Conservation (phyloP, 495 filamentous ascomycete species). For the Hypoxylon cercidicola region DNA sequence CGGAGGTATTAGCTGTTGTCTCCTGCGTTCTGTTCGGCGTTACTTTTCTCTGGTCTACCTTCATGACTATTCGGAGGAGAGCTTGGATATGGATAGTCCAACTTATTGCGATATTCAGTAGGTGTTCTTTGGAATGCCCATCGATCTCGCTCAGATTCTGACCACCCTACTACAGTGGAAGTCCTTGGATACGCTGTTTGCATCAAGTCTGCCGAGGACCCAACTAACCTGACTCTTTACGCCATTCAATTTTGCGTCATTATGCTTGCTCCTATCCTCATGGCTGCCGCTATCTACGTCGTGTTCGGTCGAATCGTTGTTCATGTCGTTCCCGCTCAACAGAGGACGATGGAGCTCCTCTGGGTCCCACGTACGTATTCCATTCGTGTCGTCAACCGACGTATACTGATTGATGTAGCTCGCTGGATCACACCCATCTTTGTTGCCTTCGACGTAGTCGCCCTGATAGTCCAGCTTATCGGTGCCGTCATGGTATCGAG, state of each 20-base stretch:
- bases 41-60: slow-evolving; percentile 48
- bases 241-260: slow-evolving; percentile 49
- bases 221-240: slow-evolving; percentile 45
- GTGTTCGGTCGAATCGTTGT: slow-evolving; percentile 55
- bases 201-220: slow-evolving; percentile 49
- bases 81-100: slow-evolving; percentile 60
- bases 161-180: slow-evolving; percentile 51
- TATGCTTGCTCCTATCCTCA: slow-evolving; percentile 51
- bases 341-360: slow-evolving; percentile 52
- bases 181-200: slow-evolving; percentile 57
- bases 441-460: slow-evolving; percentile 49
- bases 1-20: slow-evolving; percentile 43
- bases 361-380: slow-evolving; percentile 56
- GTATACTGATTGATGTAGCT: slow-evolving; percentile 32
- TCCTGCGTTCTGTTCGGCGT: slow-evolving; percentile 44
- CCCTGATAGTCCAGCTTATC: slow-evolving; percentile 49
- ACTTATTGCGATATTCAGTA: slow-evolving; percentile 57
- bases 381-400: not conserved
- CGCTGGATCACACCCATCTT: slow-evolving; percentile 57
- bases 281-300: slow-evolving; percentile 53
- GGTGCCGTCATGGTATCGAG: slow-evolving; percentile 54
- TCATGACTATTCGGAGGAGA: slow-evolving; percentile 55
- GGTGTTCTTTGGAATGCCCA: slow-evolving; percentile 13
- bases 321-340: slow-evolving; percentile 53
- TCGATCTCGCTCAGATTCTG: slow-evolving; percentile 3